A percentile compares a stretch with the other conserved stretches of the same genome.
phyloP scores from a whole-genome alignment of 2,329 filamentous ascomycete genomes.

The Botrytis aclada region DNA sequence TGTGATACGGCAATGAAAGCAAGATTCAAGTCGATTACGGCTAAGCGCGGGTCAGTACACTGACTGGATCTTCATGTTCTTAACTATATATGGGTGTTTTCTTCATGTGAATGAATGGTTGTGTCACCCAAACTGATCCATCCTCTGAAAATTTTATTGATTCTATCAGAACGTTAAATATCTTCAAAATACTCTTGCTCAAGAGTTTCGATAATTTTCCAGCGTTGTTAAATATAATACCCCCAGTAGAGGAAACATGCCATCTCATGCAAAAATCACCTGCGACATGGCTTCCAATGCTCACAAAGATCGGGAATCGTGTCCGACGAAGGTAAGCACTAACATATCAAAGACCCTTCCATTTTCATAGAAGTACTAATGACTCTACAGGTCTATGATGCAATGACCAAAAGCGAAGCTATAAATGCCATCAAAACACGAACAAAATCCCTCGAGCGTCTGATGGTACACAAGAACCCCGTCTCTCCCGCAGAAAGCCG shows the following conservation, averaged over 20 bases:
- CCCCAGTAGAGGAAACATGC: neutral
- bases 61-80: neutral
- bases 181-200: neutral
- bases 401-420: neutral
- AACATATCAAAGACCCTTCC: neutral
- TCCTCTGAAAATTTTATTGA: no score
- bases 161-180: neutral
- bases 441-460: neutral
- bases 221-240: fast-evolving
- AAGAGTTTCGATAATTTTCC: neutral
- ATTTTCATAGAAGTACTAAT: neutral
- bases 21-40: neutral
- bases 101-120: neutral
- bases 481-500: neutral
- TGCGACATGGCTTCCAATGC: neutral
- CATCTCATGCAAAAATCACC: neutral
- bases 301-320: neutral
- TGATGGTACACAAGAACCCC: neutral
- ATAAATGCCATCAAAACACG: neutral
- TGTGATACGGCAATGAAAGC: neutral
- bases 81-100: neutral
- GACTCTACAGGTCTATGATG: neutral
- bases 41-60: neutral
- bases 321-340: neutral
- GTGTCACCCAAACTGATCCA: neutral